Conservation (phyloP, 805 yeast species). For the Saccharomyces cerevisiae region DNA sequence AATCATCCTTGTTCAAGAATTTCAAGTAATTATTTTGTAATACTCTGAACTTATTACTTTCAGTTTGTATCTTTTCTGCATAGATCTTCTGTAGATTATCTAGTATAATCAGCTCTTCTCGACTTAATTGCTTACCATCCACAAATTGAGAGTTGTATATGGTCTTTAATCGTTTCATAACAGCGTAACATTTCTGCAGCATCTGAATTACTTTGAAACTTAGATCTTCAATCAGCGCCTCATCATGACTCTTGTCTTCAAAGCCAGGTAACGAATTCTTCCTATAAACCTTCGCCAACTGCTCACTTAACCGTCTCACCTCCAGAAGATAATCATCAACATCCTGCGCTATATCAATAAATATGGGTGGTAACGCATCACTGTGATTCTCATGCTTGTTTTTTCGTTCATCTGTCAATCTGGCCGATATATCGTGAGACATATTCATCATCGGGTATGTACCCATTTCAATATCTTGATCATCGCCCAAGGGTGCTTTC, state of each 20-base stretch:
- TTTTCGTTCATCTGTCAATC: slow-evolving; percentile 1
- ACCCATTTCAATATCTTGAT: slow-evolving; percentile 29
- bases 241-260: slow-evolving; percentile 69
- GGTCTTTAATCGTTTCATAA: slow-evolving; percentile 58
- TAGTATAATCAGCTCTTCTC: slow-evolving; percentile 53
- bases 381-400: slow-evolving; percentile 41
- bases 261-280: slow-evolving; percentile 82
- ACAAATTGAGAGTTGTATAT: slow-evolving; percentile 33
- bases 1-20: slow-evolving; percentile 73
- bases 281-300: slow-evolving; percentile 63
- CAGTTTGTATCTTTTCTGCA: slow-evolving; percentile 76
- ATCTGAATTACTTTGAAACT: slow-evolving; percentile 66
- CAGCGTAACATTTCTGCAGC: slow-evolving; percentile 71
- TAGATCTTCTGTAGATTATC: slow-evolving; percentile 76
- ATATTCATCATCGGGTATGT: slow-evolving; percentile 22
- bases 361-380: slow-evolving; percentile 65
- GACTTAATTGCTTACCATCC: slow-evolving; percentile 29
- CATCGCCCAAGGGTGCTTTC: slow-evolving; percentile 20
- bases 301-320: slow-evolving; percentile 47
- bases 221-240: slow-evolving; percentile 67
- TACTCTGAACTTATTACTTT: slow-evolving; percentile 70
- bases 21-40: slow-evolving; percentile 85
- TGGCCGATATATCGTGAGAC: slow-evolving; percentile 2
- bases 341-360: slow-evolving; percentile 64
- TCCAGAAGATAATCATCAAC: slow-evolving; percentile 54